Conservation (phyloP, 2,329 filamentous ascomycete species). For the Sclerotinia trifoliorum region DNA sequence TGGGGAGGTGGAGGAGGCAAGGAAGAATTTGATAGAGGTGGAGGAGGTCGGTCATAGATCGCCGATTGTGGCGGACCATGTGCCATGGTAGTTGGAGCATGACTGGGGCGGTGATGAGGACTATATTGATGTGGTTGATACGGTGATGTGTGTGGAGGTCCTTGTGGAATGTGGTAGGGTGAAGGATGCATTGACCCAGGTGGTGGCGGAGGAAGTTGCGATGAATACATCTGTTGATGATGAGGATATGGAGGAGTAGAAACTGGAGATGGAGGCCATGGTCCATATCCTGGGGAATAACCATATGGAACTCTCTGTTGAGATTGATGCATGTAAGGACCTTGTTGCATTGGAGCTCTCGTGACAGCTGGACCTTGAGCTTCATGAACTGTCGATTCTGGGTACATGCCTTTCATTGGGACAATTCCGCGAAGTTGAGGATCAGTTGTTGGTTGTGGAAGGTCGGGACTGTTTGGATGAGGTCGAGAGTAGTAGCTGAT, state of each 20-base stretch:
- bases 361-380: conserved; percentile 79
- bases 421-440: conserved; percentile 76
- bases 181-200: conserved; percentile 37
- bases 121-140: conserved; percentile 35
- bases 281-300: conserved; percentile 43
- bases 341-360: conserved; percentile 64
- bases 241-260: conserved; percentile 51
- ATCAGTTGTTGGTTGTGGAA: conserved; percentile 81
- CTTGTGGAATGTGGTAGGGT: conserved; percentile 35
- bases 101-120: conserved; percentile 31
- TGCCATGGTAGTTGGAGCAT: conserved; percentile 26
- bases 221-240: conserved; percentile 43
- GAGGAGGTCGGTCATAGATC: conserved; percentile 40
- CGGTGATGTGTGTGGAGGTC: conserved; percentile 38
- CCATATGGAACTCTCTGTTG: conserved; percentile 43
- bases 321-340: conserved; percentile 43
- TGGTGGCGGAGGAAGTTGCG: conserved; percentile 43
- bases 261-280: conserved; percentile 56
- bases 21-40: conserved; percentile 40
- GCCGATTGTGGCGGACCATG: conserved; percentile 28
- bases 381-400: conserved; percentile 90
- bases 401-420: conserved; percentile 93
- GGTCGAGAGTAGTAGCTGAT: conserved; percentile 95
- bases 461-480: conserved; percentile 66
- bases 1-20: conserved; percentile 38